Evolutionary conservation across 192 early-diverging fungal genomes (phyloP).

Genomic region (Martensiomyces pterosporus): DNA sequence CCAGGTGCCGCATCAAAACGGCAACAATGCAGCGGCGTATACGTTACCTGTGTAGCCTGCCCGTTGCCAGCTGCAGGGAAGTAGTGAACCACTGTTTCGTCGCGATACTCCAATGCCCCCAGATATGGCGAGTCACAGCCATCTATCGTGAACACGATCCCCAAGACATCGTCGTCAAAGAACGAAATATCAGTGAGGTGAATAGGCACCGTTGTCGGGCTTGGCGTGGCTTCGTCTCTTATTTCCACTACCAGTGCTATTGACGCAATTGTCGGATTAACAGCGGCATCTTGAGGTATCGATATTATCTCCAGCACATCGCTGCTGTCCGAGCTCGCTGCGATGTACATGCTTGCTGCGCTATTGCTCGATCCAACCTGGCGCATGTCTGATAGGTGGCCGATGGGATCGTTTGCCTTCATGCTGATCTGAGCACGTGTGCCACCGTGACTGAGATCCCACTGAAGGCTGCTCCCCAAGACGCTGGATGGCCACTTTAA

Average conservation of each 20-base stretch:
- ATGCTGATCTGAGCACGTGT: not conserved
- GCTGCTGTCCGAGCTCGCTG: too few species aligned
- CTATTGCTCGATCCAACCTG: too few species aligned
- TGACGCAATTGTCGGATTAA: not conserved
- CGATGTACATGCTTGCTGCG: too few species aligned
- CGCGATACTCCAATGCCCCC: constrained; percentile 23
- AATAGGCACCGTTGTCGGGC: too few species aligned
- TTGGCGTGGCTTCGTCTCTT: not conserved
- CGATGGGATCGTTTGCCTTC: not conserved
- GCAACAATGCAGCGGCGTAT: too few species aligned
- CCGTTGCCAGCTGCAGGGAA: too few species aligned
- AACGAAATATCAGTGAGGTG: constrained; percentile 20
- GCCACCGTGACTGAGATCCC: constrained; percentile 5
- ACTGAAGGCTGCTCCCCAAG: constrained; percentile 20
- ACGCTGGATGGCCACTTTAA: constrained; percentile 33
- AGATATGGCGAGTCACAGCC: constrained; percentile 21
- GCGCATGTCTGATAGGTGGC: constrained; percentile 1
- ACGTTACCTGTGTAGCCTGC: too few species aligned
- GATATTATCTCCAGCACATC: constrained; percentile 4
- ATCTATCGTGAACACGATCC: constrained; percentile 24
- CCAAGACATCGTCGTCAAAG: constrained; percentile 29
- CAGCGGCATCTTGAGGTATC: not conserved
- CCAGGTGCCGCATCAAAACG: too few species aligned
- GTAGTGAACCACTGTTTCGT: not conserved
- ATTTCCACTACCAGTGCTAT: constrained; percentile 2